Evolutionary conservation across 805 yeast species (phyloP).

Genomic region (Yamadazyma phyllophila): DNA sequence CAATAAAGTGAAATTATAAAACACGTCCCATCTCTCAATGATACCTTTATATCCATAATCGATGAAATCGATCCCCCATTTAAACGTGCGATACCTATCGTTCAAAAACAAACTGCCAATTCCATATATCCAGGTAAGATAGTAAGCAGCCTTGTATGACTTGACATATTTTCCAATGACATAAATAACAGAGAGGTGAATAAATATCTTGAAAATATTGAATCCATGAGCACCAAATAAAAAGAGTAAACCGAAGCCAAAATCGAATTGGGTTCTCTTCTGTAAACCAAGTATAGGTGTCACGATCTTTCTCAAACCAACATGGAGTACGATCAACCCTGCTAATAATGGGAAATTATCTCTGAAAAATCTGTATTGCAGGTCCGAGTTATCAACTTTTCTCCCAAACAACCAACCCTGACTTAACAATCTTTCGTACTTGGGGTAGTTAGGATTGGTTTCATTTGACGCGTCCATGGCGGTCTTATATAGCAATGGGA

Average conservation of each 20-base stretch:
- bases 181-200: constrained; percentile 57
- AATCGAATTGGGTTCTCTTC: constrained; percentile 64
- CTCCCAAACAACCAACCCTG: constrained; percentile 91
- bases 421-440: constrained; percentile 58
- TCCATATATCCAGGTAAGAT: constrained; percentile 73
- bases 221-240: constrained; percentile 78
- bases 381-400: constrained; percentile 89
- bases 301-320: constrained; percentile 42
- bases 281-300: constrained; percentile 17
- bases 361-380: constrained; percentile 84
- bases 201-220: constrained; percentile 58
- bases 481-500: constrained; percentile 79
- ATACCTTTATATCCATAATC: constrained; percentile 71
- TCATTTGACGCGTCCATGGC: constrained; percentile 80
- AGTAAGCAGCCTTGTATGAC: constrained; percentile 38
- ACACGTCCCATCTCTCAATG: constrained; percentile 92
- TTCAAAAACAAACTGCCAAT: constrained; percentile 75
- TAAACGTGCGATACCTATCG: constrained; percentile 58
- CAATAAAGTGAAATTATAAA: constrained; percentile 83
- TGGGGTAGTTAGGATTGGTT: constrained; percentile 68
- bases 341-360: constrained; percentile 67
- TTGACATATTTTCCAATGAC: constrained; percentile 41
- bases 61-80: constrained; percentile 52
- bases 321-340: constrained; percentile 57
- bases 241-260: constrained; percentile 66